Evolutionary conservation across 139 green algal species (phyloP), one percentile per base, ranked within the genome.

Genomic region (Picochlorum sp.): DNA sequence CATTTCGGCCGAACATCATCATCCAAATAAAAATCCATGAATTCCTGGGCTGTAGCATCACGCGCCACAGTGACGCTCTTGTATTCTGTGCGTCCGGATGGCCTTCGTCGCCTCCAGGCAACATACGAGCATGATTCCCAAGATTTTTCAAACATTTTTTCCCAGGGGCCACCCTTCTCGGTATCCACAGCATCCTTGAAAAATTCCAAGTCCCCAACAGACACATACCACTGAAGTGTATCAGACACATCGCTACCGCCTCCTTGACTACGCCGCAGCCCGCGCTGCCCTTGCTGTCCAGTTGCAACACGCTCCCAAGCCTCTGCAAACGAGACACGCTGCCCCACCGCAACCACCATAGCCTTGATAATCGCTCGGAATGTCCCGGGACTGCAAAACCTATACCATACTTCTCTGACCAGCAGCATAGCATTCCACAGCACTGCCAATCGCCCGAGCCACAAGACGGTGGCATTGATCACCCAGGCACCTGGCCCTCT

Each of bases 11-110:
- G 73, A 24, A 73, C 72, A 35, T 75, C 59, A 50, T 94, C 85
- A 55, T 93, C 81, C 35, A 94, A 63, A 63, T 89, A 93, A 49
- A 94, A 72, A 63, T 93, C 86, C 47, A 77, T 88, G 50, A 90
- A 88, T 81, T 95, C 87, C 56, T 89, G 57, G 7, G 84, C 68
- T 20, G 80, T 91, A 14, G 81, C 68, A 57, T 94, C 63, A 5
- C 73, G 57, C 35, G 65, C 58, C 6, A 86, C 64, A 1, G 81
- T 94, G 0, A 84, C 47, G 44, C 72, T 87, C 73, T 90, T 89
- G 80, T 96, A 96, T 74, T 96, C 88, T 6, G 84, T 90, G 60
- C 85, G 89, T 39, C 83, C 83, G 36, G 67, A 63, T 55, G 79
- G 70, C 37, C 91, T 65, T 0, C 67, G 76, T 30, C 83, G 70